Percentiles rank a stretch among this genome's conserved stretches.
These are phyloP conservation scores for Aspergillus niger DNA, from an alignment of 2,329 filamentous ascomycete species.

Conservation along the genomic window DNA sequence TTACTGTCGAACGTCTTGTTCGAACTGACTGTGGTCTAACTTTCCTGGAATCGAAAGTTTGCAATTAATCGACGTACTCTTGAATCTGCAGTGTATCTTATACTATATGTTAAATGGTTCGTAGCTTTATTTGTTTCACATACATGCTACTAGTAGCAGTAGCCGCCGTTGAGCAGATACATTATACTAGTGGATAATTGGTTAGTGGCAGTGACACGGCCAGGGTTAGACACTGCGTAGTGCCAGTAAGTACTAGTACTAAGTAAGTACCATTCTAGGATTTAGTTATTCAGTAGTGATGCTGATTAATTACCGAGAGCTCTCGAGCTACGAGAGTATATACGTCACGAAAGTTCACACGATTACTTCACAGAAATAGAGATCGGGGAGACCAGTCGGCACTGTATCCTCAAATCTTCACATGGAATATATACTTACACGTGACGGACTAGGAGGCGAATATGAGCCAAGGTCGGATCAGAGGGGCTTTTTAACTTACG, in stretches of 20 bases:
- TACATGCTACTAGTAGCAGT: neutral
- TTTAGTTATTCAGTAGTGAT: too few relatives aligned
- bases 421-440: slow-evolving; percentile 5
- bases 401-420: neutral
- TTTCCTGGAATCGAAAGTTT: neutral
- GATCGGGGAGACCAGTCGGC: too few relatives aligned
- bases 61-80: neutral
- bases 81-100: neutral
- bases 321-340: too few relatives aligned
- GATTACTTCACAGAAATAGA: too few relatives aligned
- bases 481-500: neutral
- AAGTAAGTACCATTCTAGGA: too few relatives aligned
- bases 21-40: neutral
- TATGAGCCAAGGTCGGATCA: neutral
- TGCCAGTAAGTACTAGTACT: too few relatives aligned
- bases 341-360: too few relatives aligned
- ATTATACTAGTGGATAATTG: too few relatives aligned
- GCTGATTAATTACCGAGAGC: too few relatives aligned
- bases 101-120: neutral
- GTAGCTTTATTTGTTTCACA: neutral
- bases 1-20: neutral
- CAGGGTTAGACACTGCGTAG: too few relatives aligned
- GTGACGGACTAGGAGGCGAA: neutral
- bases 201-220: too few relatives aligned
- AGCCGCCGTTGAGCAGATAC: too few relatives aligned